Evolutionary conservation across 2,329 filamentous ascomycete genomes (phyloP).

Genomic region (Apiospora phragmitis): DNA sequence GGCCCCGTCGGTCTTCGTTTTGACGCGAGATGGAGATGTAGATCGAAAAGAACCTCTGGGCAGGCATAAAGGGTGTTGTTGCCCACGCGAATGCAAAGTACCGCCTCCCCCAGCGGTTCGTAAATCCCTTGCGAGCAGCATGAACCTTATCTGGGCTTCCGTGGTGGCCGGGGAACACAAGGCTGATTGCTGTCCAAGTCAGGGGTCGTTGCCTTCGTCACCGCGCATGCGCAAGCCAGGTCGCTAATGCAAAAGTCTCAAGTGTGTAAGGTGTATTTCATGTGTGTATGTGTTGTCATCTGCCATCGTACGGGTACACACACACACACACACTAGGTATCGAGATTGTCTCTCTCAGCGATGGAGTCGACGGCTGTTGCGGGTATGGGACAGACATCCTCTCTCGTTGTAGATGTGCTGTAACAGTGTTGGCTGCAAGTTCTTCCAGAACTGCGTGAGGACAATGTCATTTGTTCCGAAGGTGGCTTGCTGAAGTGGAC

Average conservation of each 20-base stretch:
- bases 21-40: not conserved
- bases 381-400: not conserved
- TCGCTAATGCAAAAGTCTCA: constrained; percentile 1
- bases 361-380: not conserved
- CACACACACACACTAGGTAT: not conserved
- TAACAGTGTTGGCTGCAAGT: constrained; percentile 31
- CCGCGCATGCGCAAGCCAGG: not conserved
- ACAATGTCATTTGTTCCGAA: constrained; percentile 28
- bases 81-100: not conserved
- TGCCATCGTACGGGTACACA: not conserved
- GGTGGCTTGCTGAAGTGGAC: constrained; percentile 32
- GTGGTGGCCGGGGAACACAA: not conserved
- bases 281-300: constrained; percentile 4
- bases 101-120: not conserved
- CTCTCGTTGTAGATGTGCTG: constrained; percentile 20
- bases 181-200: not conserved
- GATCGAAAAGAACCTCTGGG: not conserved
- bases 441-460: constrained; percentile 21
- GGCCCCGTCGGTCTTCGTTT: not conserved
- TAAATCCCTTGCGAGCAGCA: not conserved
- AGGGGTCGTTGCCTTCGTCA: not conserved
- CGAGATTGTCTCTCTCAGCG: not conserved
- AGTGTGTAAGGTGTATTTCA: not conserved
- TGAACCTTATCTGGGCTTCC: not conserved
- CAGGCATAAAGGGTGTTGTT: not conserved